Conservation (phyloP, 768 basidiomycete genomes). For the Lactarius deliciosus region DNA sequence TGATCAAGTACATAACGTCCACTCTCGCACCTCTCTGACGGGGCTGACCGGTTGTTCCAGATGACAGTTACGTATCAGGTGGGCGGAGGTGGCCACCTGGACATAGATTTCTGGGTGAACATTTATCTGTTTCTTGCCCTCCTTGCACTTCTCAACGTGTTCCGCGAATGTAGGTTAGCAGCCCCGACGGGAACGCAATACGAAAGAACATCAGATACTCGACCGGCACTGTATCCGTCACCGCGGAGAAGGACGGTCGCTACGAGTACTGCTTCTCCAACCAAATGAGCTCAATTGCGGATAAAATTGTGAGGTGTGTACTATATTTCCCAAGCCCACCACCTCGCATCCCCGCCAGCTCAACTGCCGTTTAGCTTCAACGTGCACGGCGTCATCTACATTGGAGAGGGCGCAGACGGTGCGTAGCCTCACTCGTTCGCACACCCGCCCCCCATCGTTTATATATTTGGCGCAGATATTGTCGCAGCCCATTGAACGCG, state of each 20-base stretch:
- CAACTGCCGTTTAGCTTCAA: constrained; percentile 68
- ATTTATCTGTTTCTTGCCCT: background rate
- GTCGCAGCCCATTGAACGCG: constrained; percentile 96
- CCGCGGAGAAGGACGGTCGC: constrained; percentile 82
- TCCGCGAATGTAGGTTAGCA: constrained; percentile 65
- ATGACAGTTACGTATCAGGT: constrained; percentile 99
- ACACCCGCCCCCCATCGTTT: background rate
- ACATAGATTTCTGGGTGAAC: constrained; percentile 95
- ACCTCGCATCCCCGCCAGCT: background rate
- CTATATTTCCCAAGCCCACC: background rate
- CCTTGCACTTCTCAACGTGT: background rate
- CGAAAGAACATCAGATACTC: constrained; percentile 83
- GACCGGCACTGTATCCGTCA: constrained; percentile 86
- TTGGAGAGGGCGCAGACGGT: constrained; percentile 76
- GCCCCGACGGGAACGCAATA: constrained; percentile 66
- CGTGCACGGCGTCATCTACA: constrained; percentile 95
- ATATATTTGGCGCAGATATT: constrained; percentile 49
- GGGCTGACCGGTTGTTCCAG: constrained; percentile 41
- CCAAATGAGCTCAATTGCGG: constrained; percentile 94
- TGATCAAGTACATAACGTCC: constrained; percentile 68
- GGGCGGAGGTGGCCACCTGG: constrained; percentile 92
- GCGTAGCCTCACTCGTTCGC: constrained; percentile 30
- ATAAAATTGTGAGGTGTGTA: constrained; percentile 88
- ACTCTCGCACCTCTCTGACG: background rate
- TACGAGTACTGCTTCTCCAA: constrained; percentile 99